Evolutionary conservation across 192 early-diverging fungal species (phyloP).

Genomic region (Pilaira anomala): DNA sequence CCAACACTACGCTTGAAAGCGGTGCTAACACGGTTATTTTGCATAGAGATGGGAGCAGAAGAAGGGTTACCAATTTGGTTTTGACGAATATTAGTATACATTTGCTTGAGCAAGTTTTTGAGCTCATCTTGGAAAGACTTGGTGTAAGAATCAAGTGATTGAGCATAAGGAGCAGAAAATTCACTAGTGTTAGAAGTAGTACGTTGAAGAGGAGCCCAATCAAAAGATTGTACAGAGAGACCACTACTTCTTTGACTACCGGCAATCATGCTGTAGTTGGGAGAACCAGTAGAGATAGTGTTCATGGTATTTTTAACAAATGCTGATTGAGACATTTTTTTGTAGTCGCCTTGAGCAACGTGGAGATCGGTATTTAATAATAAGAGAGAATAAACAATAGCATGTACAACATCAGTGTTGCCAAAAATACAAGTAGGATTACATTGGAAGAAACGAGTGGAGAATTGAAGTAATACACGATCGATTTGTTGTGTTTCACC

Average conservation of each 20-base stretch:
- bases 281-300: slow-evolving; percentile 33
- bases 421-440: slow-evolving; percentile 62
- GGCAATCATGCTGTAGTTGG: background rate
- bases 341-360: slow-evolving; percentile 65
- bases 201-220: slow-evolving; percentile 14
- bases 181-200: slow-evolving; percentile 16
- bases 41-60: background rate
- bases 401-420: slow-evolving; percentile 74
- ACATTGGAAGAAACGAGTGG: slow-evolving; percentile 77
- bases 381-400: slow-evolving; percentile 80
- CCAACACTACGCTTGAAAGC: slow-evolving; percentile 9
- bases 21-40: slow-evolving; percentile 10
- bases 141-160: slow-evolving; percentile 8
- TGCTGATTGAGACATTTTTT: slow-evolving; percentile 74
- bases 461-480: slow-evolving; percentile 78
- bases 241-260: slow-evolving; percentile 10
- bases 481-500: slow-evolving; percentile 94
- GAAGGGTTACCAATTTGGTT: slow-evolving; percentile 30
- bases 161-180: background rate
- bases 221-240: slow-evolving; percentile 5
- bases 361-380: slow-evolving; percentile 93
- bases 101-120: slow-evolving; percentile 24
- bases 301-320: slow-evolving; percentile 72
- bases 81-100: slow-evolving; percentile 31
- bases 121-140: slow-evolving; percentile 18